Percentiles rank a stretch among this genome's conserved stretches.
phyloP scores from a whole-genome alignment of 2,329 filamentous ascomycete genomes.

The Pseudogymnoascus sp. region DNA sequence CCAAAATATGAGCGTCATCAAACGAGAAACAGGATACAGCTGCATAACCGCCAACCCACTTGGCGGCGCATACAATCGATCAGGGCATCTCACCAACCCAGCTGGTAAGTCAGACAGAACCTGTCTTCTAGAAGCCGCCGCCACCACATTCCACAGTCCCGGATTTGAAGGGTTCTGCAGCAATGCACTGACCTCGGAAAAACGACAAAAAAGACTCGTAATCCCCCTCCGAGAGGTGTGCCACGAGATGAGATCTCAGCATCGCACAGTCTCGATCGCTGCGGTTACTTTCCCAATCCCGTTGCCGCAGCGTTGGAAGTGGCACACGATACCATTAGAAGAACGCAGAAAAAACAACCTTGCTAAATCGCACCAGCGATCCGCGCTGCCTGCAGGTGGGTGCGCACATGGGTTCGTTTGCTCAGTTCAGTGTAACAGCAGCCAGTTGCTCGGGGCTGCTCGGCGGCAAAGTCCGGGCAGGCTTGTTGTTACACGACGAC shows the following conservation, averaged over 20 bases:
- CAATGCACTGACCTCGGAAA: no score
- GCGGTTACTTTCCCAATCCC: not conserved
- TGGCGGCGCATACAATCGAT: not conserved
- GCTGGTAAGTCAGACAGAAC: not conserved
- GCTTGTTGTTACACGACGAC: not conserved
- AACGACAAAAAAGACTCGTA: no score
- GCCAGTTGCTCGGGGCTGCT: not conserved
- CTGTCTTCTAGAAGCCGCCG: not conserved
- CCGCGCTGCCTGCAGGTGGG: not conserved
- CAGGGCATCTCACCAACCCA: not conserved
- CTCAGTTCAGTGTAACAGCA: not conserved
- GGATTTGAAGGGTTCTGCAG: not conserved
- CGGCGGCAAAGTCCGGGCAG: not conserved
- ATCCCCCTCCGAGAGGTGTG: not conserved
- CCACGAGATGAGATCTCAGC: not conserved
- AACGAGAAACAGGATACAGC: not conserved
- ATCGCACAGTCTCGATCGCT: not conserved
- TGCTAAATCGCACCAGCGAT: not conserved
- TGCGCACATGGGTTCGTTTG: not conserved
- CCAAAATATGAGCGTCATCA: not conserved
- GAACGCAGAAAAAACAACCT: not conserved
- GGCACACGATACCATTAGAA: not conserved
- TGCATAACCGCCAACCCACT: not conserved
- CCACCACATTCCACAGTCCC: not conserved
- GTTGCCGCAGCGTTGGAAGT: not conserved